phyloP scores from a whole-genome alignment of 129 eudicot genomes.

The Chrysanthemum lavandulifolium region DNA sequence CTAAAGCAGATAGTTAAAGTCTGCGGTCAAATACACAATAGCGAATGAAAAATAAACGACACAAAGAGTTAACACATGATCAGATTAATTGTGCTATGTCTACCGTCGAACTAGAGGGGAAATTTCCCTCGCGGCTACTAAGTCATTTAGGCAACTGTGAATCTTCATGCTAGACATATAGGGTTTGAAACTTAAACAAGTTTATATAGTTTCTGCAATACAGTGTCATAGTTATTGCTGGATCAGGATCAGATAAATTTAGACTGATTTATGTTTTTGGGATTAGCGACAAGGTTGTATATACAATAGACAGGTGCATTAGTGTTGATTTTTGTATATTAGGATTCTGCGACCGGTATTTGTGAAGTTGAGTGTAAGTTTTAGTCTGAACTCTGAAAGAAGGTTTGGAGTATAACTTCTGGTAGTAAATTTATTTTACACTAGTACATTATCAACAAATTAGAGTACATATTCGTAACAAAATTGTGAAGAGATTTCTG shows the following conservation, averaged over 20 bases:
- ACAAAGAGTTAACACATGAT: too few species aligned
- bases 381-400: background rate
- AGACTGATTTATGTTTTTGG: background rate
- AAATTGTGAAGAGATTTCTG: background rate
- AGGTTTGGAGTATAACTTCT: too few species aligned
- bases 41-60: too few species aligned
- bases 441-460: background rate
- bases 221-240: background rate
- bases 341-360: background rate
- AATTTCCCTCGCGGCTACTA: too few species aligned
- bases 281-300: constrained; percentile 5
- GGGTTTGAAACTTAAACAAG: background rate
- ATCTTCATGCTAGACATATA: background rate
- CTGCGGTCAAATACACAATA: too few species aligned
- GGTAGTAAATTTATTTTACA: background rate
- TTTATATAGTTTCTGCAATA: background rate
- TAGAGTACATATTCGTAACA: background rate
- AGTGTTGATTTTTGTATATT: background rate
- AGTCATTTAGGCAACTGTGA: background rate
- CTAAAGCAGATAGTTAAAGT: background rate
- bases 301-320: background rate
- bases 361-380: background rate
- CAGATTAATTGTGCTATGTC: too few species aligned
- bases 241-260: background rate
- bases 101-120: too few species aligned